Conservation (phyloP, 169 alveolate species). For the Eimeria tenella region DNA sequence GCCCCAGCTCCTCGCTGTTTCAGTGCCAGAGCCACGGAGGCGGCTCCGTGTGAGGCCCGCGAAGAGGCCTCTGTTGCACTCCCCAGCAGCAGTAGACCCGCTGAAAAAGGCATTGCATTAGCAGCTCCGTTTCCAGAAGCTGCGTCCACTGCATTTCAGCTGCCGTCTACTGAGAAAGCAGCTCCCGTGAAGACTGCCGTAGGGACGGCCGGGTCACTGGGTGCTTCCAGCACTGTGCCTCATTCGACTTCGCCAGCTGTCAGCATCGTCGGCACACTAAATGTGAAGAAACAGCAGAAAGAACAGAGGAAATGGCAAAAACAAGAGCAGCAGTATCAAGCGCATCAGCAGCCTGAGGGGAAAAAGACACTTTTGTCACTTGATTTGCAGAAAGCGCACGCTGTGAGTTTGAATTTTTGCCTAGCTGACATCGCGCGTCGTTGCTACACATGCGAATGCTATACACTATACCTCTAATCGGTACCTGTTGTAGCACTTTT, state of each 20-base stretch:
- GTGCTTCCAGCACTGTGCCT: conserved; percentile 15
- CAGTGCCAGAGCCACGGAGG: neutral
- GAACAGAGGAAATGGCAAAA: neutral
- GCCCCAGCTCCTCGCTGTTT: too few species aligned
- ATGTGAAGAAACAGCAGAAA: neutral
- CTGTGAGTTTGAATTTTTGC: neutral
- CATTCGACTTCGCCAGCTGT: conserved; percentile 32
- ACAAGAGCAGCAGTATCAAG: neutral
- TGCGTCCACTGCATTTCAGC: conserved; percentile 12
- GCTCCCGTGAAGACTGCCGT: conserved; percentile 7
- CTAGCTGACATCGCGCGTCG: neutral
- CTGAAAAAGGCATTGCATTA: neutral
- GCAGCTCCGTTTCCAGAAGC: conserved; percentile 43
- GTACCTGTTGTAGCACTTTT: neutral
- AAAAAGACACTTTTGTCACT: neutral
- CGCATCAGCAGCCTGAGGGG: conserved; percentile 2
- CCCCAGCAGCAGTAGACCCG: neutral
- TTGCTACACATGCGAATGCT: neutral
- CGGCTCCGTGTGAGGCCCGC: neutral
- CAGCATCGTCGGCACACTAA: conserved; percentile 27
- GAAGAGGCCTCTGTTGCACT: neutral
- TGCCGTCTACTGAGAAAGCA: conserved; percentile 4
- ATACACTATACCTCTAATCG: neutral
- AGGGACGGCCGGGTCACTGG: conserved; percentile 51
- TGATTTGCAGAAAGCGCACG: conserved; percentile 40